Evolutionary conservation across 495 filamentous ascomycete genomes (phyloP).

Genomic region (Podospora appendiculata): DNA sequence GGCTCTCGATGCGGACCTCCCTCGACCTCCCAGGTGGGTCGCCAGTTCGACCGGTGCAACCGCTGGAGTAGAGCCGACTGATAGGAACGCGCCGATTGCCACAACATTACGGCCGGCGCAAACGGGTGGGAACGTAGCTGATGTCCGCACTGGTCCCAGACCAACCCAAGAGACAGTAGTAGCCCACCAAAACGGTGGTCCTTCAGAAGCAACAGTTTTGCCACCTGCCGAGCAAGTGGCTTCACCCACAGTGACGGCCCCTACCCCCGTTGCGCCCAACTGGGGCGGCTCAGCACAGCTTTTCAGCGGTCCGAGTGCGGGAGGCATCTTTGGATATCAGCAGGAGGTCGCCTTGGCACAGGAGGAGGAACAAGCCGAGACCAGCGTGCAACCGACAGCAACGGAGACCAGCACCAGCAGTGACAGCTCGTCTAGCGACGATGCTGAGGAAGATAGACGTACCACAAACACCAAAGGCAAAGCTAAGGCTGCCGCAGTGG

Average conservation of each 20-base stretch:
- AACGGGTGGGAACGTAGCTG: too few relatives aligned
- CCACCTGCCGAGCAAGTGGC: conserved; percentile 8
- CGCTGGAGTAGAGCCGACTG: background rate
- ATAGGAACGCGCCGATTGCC: too few relatives aligned
- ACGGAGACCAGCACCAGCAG: background rate
- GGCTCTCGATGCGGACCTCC: conserved; percentile 1
- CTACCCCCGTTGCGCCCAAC: conserved; percentile 33
- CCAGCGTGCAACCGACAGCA: background rate
- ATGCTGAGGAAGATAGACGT: conserved; percentile 4
- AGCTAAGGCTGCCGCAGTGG: background rate
- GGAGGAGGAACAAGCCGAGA: conserved; percentile 8
- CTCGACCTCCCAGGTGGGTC: background rate
- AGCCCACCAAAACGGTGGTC: background rate
- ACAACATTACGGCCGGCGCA: too few relatives aligned
- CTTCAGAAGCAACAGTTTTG: background rate
- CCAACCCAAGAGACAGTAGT: too few relatives aligned
- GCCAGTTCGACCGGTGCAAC: background rate
- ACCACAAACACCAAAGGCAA: background rate
- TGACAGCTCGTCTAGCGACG: conserved; percentile 3
- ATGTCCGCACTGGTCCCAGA: too few relatives aligned
- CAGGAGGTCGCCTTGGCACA: background rate
- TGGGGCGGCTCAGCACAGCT: conserved; percentile 35
- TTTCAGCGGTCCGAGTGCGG: conserved; percentile 13
- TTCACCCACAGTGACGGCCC: conserved; percentile 25
- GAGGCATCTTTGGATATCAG: conserved; percentile 11